Conservation (phyloP, 1,139 yeast genomes). For the Pichia sp. region DNA sequence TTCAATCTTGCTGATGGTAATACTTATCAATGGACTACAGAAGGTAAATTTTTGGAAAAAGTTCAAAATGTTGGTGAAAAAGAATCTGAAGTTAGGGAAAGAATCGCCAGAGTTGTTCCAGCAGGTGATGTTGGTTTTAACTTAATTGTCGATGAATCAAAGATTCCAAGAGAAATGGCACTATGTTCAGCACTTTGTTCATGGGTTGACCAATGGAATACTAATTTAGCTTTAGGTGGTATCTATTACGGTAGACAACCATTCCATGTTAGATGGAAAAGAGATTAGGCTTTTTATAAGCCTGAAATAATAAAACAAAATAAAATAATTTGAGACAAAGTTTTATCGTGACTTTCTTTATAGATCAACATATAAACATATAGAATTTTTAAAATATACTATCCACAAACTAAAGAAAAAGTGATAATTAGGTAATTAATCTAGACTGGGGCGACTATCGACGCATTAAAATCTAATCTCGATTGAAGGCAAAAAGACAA, state of each 20-base stretch:
- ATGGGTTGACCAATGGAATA: constrained; percentile 62
- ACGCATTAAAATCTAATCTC: too few species aligned
- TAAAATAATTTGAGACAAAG: too few species aligned
- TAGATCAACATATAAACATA: too few species aligned
- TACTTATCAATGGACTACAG: constrained; percentile 60
- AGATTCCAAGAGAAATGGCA: constrained; percentile 51
- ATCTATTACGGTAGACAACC: constrained; percentile 51
- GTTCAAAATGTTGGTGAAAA: constrained; percentile 53
- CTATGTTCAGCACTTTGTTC: constrained; percentile 54
- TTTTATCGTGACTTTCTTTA: too few species aligned
- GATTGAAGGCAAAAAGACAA: neutral
- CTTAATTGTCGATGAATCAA: constrained; percentile 45
- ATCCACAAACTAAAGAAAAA: too few species aligned
- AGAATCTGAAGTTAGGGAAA: constrained; percentile 56
- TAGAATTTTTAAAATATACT: too few species aligned
- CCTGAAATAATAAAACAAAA: too few species aligned
- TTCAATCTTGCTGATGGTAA: constrained; percentile 53
- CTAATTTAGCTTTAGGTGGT: constrained; percentile 54
- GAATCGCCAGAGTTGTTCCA: constrained; percentile 48
- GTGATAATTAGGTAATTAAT: too few species aligned
- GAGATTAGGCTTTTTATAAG: too few species aligned
- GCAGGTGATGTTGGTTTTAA: constrained; percentile 50
- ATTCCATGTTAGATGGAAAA: constrained; percentile 51
- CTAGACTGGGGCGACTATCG: too few species aligned
- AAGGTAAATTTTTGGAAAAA: constrained; percentile 51